phyloP scores from a whole-genome alignment of 805 yeast genomes.

The Barnettozyma vustinii region DNA sequence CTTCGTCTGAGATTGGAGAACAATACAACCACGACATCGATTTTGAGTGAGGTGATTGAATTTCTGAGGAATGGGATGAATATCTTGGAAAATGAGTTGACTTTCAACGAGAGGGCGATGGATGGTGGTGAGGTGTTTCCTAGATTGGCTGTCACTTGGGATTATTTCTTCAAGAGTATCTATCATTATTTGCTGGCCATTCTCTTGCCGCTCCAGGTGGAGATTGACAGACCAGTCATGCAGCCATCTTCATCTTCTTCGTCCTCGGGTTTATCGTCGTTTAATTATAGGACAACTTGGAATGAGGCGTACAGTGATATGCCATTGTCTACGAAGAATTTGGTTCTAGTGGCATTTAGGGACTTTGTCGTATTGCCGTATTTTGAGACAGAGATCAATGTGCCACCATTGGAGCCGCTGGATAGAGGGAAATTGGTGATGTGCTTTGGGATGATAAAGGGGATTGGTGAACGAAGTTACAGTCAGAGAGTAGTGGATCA shows the following conservation, averaged over 20 bases:
- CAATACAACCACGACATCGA: conserved; percentile 30
- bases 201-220: conserved; percentile 53
- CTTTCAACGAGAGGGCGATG: conserved; percentile 26
- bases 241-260: neutral
- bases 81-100: conserved; percentile 32
- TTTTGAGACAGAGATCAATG: conserved; percentile 36
- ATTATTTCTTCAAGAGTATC: conserved; percentile 46
- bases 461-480: conserved; percentile 48
- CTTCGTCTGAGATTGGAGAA: conserved; percentile 33
- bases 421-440: conserved; percentile 44
- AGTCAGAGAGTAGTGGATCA: conserved; percentile 57
- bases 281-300: conserved; percentile 23
- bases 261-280: conserved; percentile 18
- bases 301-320: conserved; percentile 19
- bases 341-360: conserved; percentile 43
- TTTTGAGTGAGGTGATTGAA: conserved; percentile 42
- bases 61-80: conserved; percentile 40
- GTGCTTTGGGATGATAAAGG: conserved; percentile 54
- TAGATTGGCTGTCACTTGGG: conserved; percentile 47
- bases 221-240: conserved; percentile 29
- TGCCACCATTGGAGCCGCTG: conserved; percentile 27
- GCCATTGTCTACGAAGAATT: conserved; percentile 31
- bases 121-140: conserved; percentile 16
- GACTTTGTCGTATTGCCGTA: conserved; percentile 50
- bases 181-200: conserved; percentile 56